Conservation (phyloP, 805 yeast genomes). For the Saccharomycopsis fermentans region DNA sequence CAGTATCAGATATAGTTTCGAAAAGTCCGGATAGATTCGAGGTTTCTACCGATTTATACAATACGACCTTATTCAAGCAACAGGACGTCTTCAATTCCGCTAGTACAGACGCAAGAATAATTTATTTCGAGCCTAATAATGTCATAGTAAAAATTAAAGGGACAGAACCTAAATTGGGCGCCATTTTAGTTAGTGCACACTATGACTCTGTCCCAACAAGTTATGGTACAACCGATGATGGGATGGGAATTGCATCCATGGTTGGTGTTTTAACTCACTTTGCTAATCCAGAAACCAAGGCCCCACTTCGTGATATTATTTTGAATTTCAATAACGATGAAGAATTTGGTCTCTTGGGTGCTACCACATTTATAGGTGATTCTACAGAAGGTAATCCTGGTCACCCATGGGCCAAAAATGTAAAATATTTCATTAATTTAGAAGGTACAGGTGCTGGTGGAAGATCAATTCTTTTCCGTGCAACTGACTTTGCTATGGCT, state of each 20-base stretch:
- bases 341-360: constrained; percentile 81
- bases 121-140: constrained; percentile 78
- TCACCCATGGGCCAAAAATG: constrained; percentile 61
- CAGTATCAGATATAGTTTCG: constrained; percentile 30
- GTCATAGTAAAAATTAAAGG: constrained; percentile 72
- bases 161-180: constrained; percentile 43
- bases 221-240: constrained; percentile 86
- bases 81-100: constrained; percentile 36
- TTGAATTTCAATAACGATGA: constrained; percentile 86
- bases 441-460: constrained; percentile 95
- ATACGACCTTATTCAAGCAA: constrained; percentile 39
- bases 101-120: constrained; percentile 35
- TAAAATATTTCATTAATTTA: constrained; percentile 61
- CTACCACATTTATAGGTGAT: constrained; percentile 45
- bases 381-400: constrained; percentile 18
- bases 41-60: constrained; percentile 35
- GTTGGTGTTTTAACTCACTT: constrained; percentile 55
- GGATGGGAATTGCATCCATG: constrained; percentile 77
- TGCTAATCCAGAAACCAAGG: constrained; percentile 25
- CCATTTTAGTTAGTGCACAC: constrained; percentile 73
- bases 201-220: constrained; percentile 84
- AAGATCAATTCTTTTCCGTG: constrained; percentile 69
- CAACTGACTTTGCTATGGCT: constrained; percentile 68
- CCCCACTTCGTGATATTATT: constrained; percentile 62
- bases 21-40: constrained; percentile 25